Percentiles rank a stretch among this genome's conserved stretches.
Conservation (phyloP, 371 early-diverging fungal genomes). For the Mortierella sp. region DNA sequence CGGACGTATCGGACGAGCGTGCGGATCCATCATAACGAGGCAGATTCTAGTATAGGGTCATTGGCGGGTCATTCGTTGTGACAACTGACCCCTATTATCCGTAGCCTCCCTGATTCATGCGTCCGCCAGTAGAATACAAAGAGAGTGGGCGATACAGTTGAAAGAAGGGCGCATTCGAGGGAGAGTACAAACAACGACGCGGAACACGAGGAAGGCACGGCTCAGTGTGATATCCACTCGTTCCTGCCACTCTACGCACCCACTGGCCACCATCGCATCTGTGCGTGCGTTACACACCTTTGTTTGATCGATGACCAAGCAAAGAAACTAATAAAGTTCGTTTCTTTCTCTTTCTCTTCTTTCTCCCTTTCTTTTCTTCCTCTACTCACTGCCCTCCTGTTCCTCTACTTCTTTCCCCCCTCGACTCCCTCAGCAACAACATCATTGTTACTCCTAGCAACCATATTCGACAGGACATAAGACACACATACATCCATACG, state of each 20-base stretch:
- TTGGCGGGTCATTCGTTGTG: background rate
- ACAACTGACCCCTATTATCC: background rate
- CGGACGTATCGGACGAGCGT: background rate
- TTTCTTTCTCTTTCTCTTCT: background rate
- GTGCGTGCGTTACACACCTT: slow-evolving; percentile 10
- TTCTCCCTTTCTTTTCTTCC: background rate
- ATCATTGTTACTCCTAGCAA: background rate
- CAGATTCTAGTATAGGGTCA: background rate
- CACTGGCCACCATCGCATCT: slow-evolving; percentile 2
- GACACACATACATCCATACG: background rate
- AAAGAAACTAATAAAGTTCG: no score
- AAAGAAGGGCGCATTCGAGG: background rate
- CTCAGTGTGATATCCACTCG: background rate
- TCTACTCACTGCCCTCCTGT: background rate
- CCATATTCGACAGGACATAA: background rate
- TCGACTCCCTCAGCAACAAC: background rate
- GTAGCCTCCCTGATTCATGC: background rate
- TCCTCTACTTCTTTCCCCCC: background rate
- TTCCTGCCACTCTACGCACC: background rate
- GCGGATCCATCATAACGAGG: background rate
- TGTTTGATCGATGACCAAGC: background rate
- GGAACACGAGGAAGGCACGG: background rate
- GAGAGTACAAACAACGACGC: background rate
- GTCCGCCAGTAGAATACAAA: background rate
- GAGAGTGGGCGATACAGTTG: background rate